These are phyloP conservation scores for Phaseolus coccineus DNA, from an alignment of 331 rosid species.

Conservation along the genomic window DNA sequence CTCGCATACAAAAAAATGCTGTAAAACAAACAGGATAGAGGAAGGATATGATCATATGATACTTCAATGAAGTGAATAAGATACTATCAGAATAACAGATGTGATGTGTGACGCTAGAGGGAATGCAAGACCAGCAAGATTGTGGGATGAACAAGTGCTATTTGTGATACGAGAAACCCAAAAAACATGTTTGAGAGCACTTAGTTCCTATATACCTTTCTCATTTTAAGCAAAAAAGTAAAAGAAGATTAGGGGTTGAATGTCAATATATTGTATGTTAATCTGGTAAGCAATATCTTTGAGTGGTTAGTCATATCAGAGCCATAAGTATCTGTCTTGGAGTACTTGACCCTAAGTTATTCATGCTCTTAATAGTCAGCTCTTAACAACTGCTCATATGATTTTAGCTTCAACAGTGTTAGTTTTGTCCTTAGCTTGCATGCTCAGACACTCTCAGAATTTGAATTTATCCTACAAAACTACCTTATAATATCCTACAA, in stretches of 20 bases:
- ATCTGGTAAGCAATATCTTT: not conserved
- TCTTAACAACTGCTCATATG: not conserved
- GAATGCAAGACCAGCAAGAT: not conserved
- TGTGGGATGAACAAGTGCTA: not conserved
- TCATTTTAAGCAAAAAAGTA: not conserved
- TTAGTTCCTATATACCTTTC: not conserved
- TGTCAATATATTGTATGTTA: not conserved
- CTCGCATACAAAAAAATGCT: not conserved
- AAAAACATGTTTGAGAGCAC: not conserved
- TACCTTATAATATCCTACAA: too few species aligned
- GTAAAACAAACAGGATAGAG: not conserved
- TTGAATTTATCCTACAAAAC: too few species aligned
- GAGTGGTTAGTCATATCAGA: too few species aligned
- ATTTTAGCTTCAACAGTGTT: not conserved
- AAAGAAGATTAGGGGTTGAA: not conserved
- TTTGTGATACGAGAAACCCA: not conserved
- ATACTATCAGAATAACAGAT: slow-evolving; percentile 15
- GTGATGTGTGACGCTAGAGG: not conserved
- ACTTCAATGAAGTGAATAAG: not conserved
- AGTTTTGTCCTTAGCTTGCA: not conserved
- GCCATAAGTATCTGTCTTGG: not conserved
- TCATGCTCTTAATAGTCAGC: not conserved
- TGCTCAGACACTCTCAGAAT: not conserved
- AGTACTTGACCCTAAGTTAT: not conserved
- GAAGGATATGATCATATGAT: slow-evolving; percentile 1